Conservation (phyloP, 495 filamentous ascomycete species). For the Podospora conica region DNA sequence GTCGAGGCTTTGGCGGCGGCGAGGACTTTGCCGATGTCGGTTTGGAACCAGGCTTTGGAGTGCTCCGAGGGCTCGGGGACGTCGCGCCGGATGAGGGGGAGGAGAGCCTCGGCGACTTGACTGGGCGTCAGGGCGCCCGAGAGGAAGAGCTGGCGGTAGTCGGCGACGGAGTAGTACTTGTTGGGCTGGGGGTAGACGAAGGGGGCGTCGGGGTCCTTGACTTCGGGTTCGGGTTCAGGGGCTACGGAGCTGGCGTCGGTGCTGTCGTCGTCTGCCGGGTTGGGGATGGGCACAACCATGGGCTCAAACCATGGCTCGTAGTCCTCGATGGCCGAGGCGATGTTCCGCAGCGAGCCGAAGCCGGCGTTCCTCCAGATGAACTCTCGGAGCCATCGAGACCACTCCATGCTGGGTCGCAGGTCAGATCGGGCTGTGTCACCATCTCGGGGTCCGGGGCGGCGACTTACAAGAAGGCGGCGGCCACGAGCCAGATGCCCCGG, state of each 20-base stretch:
- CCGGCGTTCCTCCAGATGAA: conserved; percentile 62
- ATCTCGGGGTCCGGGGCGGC: neutral
- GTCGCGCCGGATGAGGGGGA: conserved; percentile 63
- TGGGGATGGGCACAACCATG: conserved; percentile 57
- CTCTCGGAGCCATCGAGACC: conserved; percentile 25
- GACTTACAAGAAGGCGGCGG: conserved; percentile 23
- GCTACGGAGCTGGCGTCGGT: neutral
- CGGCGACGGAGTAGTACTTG: conserved; percentile 56
- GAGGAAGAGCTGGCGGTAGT: conserved; percentile 63
- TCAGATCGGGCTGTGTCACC: neutral
- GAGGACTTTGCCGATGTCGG: conserved; percentile 52
- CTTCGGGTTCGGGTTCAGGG: neutral
- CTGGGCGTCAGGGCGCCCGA: conserved; percentile 61
- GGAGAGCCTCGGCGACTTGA: conserved; percentile 56
- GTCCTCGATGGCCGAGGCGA: conserved; percentile 49
- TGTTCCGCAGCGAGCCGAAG: conserved; percentile 54
- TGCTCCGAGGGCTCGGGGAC: conserved; percentile 46
- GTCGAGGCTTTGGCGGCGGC: conserved; percentile 62
- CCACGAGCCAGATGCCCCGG: conserved; percentile 21
- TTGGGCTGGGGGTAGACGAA: conserved; percentile 23
- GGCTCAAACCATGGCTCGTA: conserved; percentile 70
- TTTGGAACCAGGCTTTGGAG: conserved; percentile 60
- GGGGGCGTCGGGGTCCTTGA: neutral
- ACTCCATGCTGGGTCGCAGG: conserved; percentile 25
- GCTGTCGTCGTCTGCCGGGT: conserved; percentile 10